Conservation (phyloP, 139 green algal species). For the Zygnema cylindricum region DNA sequence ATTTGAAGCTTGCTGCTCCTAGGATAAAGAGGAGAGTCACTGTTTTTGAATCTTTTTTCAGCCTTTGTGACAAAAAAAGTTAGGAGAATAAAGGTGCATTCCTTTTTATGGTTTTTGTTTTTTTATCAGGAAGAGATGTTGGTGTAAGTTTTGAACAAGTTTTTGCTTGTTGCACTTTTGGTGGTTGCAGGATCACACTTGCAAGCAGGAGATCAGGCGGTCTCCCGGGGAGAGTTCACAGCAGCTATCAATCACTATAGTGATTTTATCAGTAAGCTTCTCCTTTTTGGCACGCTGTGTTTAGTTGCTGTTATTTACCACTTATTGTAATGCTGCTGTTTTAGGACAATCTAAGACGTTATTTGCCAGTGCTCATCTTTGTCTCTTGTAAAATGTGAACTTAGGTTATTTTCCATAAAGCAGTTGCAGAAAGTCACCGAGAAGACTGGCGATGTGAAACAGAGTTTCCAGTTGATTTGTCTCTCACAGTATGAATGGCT, state of each 20-base stretch:
- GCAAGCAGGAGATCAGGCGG: slow-evolving; percentile 45
- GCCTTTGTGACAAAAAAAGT: neutral
- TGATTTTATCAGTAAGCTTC: slow-evolving; percentile 32
- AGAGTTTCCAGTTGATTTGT: no score
- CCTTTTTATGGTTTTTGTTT: neutral
- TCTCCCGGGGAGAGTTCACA: slow-evolving; percentile 41
- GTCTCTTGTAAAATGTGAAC: no score
- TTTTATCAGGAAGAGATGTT: neutral
- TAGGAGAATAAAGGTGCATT: neutral
- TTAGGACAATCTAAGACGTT: no score
- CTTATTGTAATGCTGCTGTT: no score
- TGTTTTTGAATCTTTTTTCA: neutral
- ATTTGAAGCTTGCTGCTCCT: no score
- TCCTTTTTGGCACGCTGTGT: neutral
- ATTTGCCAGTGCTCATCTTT: no score
- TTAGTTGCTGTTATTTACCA: no score
- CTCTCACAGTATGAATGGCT: no score
- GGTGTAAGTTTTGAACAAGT: neutral
- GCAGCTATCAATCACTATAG: slow-evolving; percentile 43
- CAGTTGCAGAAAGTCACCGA: no score
- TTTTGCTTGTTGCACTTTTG: neutral
- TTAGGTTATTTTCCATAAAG: no score
- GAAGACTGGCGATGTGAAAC: no score
- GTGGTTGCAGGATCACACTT: slow-evolving; percentile 36
- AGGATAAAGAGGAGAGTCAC: neutral